These are phyloP conservation scores for Leishmania lainsoni DNA, from an alignment of 208 protist genomes.

Conservation along the genomic window DNA sequence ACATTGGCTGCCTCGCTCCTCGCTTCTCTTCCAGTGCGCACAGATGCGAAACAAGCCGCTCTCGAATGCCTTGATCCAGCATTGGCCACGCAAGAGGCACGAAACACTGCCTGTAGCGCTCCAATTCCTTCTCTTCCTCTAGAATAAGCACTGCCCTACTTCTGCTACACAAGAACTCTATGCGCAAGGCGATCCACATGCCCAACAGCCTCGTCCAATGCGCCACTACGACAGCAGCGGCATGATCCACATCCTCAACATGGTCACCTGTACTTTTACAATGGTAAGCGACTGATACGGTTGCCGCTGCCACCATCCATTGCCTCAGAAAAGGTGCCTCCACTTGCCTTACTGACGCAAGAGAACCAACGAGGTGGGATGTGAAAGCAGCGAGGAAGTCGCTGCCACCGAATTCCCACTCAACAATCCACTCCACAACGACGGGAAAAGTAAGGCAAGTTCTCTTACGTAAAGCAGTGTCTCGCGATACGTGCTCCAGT, in stretches of 20 bases:
- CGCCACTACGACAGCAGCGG: neutral
- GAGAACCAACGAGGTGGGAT: neutral
- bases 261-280: neutral
- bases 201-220: conserved; percentile 9
- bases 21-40: neutral
- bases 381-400: neutral
- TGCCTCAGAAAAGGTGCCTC: neutral
- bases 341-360: neutral
- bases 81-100: conserved; percentile 17
- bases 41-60: neutral
- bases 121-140: neutral
- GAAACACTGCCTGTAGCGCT: conserved; percentile 15
- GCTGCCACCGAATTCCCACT: neutral
- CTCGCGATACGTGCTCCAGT: conserved; percentile 13
- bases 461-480: conserved; percentile 11
- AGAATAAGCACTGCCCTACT: neutral
- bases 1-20: neutral
- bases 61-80: neutral
- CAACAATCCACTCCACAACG: neutral
- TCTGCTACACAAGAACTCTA: neutral
- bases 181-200: conserved; percentile 14
- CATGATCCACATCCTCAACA: neutral
- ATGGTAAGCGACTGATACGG: neutral
- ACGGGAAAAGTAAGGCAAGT: conserved; percentile 4
- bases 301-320: conserved; percentile 5